These are phyloP conservation scores for Rhizopogon vinicolor DNA, from an alignment of 768 basidiomycete species.

Conservation along the genomic window DNA sequence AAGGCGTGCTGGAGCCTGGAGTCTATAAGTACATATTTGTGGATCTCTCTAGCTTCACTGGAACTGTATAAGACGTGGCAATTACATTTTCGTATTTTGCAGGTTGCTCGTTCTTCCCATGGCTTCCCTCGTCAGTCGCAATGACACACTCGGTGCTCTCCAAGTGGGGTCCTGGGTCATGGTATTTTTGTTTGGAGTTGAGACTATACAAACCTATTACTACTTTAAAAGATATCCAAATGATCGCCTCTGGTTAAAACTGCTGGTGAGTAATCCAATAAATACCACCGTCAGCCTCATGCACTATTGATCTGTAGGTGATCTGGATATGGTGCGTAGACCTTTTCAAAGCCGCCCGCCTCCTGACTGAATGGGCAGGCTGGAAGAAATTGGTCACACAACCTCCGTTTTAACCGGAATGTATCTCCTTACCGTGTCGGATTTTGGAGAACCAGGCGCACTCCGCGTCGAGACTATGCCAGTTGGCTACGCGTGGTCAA, in stretches of 20 bases:
- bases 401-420: conserved; percentile 15
- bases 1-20: too few relatives aligned
- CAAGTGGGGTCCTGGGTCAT: conserved; percentile 20
- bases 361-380: background rate
- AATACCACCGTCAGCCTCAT: conserved; percentile 4
- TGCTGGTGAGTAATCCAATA: conserved; percentile 11
- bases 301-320: background rate
- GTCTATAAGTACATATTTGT: background rate
- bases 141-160: conserved; percentile 14
- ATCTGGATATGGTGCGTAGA: conserved; percentile 1
- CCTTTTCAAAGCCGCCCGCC: background rate
- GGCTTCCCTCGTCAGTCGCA: background rate
- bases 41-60: background rate
- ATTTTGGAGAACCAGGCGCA: conserved; percentile 14
- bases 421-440: conserved; percentile 18
- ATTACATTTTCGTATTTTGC: background rate
- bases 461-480: conserved; percentile 10
- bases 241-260: conserved; percentile 14
- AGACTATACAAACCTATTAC: conserved; percentile 19
- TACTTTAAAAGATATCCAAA: conserved; percentile 17
- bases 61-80: background rate
- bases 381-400: conserved; percentile 18
- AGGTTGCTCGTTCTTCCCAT: background rate
- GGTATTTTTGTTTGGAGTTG: conserved; percentile 19
- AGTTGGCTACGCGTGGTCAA: conserved; percentile 11